Evolutionary conservation across 2,329 filamentous ascomycete genomes (phyloP), one percentile per base, ranked within the genome.

Genomic region (Coniochaeta sp.): DNA sequence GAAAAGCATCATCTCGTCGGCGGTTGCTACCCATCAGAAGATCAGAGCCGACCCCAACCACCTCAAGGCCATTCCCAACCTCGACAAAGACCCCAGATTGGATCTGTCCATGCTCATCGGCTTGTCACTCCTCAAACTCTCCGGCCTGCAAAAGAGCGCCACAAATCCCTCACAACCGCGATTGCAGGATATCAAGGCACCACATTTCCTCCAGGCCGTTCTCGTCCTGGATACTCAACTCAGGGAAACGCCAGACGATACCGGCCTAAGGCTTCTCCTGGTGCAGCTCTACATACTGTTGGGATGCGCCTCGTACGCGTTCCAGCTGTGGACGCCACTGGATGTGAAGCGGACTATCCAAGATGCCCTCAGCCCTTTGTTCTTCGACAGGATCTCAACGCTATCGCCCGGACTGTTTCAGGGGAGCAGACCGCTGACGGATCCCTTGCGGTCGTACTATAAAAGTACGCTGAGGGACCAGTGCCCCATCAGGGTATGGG

Each of bases 311-410:
- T 68, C 73, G 1, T 68, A 70, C 16, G 76, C 75, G 0, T 66
- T 72, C 22, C 62, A 73, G 30, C 62, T 78, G 2, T 82, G 78
- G 77, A 66, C 70, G 10, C 68, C 68, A 0, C 68, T 81, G 9
- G 76, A 72, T 3, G 73, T 83, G 2, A 83, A 83, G 63, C 72
- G 79, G 20, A 78, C 76, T 0, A 77, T 81, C 26, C 73, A 79
- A n/a, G 78, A 82, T 55, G 76, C 78, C 0, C 68, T 83, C 0
- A 77, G 70, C 3, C 74, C 78, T 0, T 64, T 80, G 1, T 79
- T 79, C 53, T 75, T 77, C 54, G 80, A 83, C 58, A 72, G 80
- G 2, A 63, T 82, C 6, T 77, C 77, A 1, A 76, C 71, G 1
- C 61, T 82, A 2, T 68, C 78, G 0, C 79, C 79, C 0, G 68